Percentiles rank a stretch among this genome's conserved stretches.
Evolutionary conservation across 441 rosid species (phyloP).

Genomic region (Theobroma grandiflorum): DNA sequence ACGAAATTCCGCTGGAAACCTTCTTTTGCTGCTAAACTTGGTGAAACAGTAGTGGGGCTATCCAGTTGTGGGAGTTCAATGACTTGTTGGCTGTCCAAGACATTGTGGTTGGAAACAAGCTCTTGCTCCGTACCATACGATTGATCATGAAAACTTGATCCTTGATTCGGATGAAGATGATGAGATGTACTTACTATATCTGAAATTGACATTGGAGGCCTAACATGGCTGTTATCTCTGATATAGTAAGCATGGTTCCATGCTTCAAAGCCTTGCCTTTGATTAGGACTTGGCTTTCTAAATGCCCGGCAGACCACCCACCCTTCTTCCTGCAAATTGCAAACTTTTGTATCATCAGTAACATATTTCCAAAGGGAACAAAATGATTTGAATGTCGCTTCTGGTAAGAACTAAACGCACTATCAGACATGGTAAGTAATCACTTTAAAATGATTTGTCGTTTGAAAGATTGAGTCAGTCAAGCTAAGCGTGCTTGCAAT

Average conservation of each 20-base stretch:
- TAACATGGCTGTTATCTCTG: constrained; percentile 35
- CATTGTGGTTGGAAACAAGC: constrained; percentile 37
- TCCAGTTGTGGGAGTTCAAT: constrained; percentile 74
- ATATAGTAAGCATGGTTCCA: constrained; percentile 60
- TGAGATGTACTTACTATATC: constrained; percentile 35
- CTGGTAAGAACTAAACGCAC: background rate
- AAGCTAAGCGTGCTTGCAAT: constrained; percentile 28
- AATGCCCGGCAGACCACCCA: constrained; percentile 99
- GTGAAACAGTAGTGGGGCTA: constrained; percentile 63
- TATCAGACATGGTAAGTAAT: background rate
- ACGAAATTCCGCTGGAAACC: constrained; percentile 32
- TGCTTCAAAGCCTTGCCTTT: constrained; percentile 70
- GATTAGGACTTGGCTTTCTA: constrained; percentile 81
- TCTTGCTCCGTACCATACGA: constrained; percentile 33
- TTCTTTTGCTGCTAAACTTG: constrained; percentile 53
- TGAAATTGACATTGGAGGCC: constrained; percentile 41
- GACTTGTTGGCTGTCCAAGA: constrained; percentile 47
- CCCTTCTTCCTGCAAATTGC: constrained; percentile 82
- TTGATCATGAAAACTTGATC: constrained; percentile 37
- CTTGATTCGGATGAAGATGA: constrained; percentile 37
- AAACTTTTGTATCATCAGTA: constrained; percentile 6
- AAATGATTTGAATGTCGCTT: background rate
- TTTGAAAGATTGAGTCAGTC: constrained; percentile 30
- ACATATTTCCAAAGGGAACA: constrained; percentile 8
- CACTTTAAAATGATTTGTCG: constrained; percentile 13